These are phyloP conservation scores for Ogataea minuta DNA, from an alignment of 805 yeast genomes.

Conservation along the genomic window DNA sequence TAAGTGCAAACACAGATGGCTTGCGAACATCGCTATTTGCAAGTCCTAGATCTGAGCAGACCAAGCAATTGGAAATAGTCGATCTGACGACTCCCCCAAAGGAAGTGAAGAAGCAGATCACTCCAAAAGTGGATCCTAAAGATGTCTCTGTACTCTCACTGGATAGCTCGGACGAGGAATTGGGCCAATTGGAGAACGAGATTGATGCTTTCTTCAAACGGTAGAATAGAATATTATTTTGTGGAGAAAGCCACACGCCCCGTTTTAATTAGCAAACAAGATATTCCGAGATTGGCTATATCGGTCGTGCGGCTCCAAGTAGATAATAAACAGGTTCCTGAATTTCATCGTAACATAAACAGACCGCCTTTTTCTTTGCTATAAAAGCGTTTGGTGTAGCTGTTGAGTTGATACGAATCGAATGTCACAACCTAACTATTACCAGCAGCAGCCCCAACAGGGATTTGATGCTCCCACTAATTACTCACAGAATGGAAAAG, in stretches of 20 bases:
- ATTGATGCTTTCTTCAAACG: conserved; percentile 10
- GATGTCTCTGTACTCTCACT: conserved; percentile 3
- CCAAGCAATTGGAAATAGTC: not conserved
- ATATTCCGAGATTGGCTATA: not conserved
- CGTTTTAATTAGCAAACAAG: conserved; percentile 2
- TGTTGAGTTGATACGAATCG: not conserved
- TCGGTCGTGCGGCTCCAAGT: conserved; percentile 3
- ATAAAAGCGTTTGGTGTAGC: too few relatives aligned
- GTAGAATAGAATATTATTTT: not conserved
- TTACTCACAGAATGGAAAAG: conserved; percentile 14
- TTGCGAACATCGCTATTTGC: conserved; percentile 7
- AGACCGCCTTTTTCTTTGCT: not conserved
- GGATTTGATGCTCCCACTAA: conserved; percentile 12
- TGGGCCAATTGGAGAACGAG: conserved; percentile 12
- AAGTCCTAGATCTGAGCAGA: conserved; percentile 1
- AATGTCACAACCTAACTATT: conserved; percentile 10
- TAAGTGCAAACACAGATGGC: conserved; percentile 1
- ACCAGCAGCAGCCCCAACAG: conserved; percentile 15
- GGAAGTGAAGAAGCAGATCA: conserved; percentile 3
- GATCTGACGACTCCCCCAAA: conserved; percentile 18
- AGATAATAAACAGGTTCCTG: not conserved
- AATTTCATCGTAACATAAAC: conserved; percentile 3
- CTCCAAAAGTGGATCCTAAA: not conserved
- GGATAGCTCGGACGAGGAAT: conserved; percentile 13
- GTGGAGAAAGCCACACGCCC: conserved; percentile 3